Evolutionary conservation across 768 basidiomycete species (phyloP), one percentile per base, ranked within the genome.

Genomic region (Leccinum variicolor): DNA sequence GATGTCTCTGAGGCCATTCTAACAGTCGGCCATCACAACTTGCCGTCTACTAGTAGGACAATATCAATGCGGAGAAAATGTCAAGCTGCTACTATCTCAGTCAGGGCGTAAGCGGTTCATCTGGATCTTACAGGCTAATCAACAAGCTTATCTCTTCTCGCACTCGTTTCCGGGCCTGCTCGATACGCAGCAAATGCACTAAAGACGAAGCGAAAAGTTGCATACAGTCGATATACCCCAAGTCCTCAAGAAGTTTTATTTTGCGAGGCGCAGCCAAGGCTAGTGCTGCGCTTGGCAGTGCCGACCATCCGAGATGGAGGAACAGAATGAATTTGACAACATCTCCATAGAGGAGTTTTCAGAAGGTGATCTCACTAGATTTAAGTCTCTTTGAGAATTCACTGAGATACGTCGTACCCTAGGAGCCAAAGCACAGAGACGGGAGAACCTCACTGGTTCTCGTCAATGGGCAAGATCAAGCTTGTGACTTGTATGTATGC

Each of bases 381-480:
- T n/a, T 21, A 48, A 58, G 34, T 15, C 79, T 96, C 13, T 94
- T 93, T 0, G 92, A 89, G 74, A 89, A 87, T 67, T 82, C 89
- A 7, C 94, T 94, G 6, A 83, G 94, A 64, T 94, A 90, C 70
- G 86, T 96, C 49, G 72, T 95, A 23, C 79, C 90, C 10, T 88
- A 94, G 65, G 89, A 90, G 66, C 81, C 94, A 34, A 79, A 79
- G 52, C 91, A 95, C 70, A 69, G 69, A 8, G 94, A 96, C 66
- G 93, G 93, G 3, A 79, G 94, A 49, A 90, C 79, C 57, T 94
- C 91, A 2, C 77, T 97, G 10, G 85, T 92, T 13, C 78, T 96
- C 50, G 75, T 97, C 71, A 94, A 94, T 97, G 94, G 93, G 82
- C 84, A 25, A 94, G 69, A 92, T 82, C 29, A 81, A 84, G 25